phyloP scores from a whole-genome alignment of 441 rosid species.

The Pelargonium exstipulatum region DNA sequence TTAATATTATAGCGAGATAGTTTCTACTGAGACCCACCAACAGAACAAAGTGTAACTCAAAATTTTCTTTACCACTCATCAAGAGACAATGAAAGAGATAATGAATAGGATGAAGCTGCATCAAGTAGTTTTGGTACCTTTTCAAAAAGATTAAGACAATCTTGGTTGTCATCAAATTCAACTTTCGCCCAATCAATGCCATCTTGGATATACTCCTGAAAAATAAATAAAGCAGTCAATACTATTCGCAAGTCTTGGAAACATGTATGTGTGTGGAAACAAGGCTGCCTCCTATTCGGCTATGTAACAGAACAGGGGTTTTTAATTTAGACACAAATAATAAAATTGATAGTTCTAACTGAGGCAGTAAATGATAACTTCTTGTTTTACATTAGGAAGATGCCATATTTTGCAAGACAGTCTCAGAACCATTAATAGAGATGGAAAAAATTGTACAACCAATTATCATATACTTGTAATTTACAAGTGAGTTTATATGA shows the following conservation, averaged over 20 bases:
- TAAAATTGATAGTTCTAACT: neutral
- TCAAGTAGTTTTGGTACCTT: conserved; percentile 45
- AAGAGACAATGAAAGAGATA: neutral
- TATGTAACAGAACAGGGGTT: neutral
- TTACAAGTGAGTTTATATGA: neutral
- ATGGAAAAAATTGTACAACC: neutral
- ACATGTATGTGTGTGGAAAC: neutral
- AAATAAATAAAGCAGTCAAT: conserved; percentile 14
- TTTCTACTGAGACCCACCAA: conserved; percentile 4
- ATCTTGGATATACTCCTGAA: conserved; percentile 94
- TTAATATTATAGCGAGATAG: conserved; percentile 2
- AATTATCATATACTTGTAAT: neutral
- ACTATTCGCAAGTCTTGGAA: neutral
- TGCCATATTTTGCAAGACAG: conserved; percentile 1
- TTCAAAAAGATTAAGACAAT: conserved; percentile 96
- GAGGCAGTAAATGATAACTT: neutral
- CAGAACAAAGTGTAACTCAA: neutral
- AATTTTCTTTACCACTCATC: neutral
- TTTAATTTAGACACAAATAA: neutral
- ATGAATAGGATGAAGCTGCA: neutral
- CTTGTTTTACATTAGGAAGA: neutral
- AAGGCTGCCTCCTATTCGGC: neutral
- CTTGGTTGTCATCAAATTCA: conserved; percentile 97
- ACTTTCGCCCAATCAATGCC: conserved; percentile 98
- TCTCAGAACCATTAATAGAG: neutral